These are phyloP conservation scores for Lentinula sp. DNA, from an alignment of 768 basidiomycete genomes.

Conservation along the genomic window DNA sequence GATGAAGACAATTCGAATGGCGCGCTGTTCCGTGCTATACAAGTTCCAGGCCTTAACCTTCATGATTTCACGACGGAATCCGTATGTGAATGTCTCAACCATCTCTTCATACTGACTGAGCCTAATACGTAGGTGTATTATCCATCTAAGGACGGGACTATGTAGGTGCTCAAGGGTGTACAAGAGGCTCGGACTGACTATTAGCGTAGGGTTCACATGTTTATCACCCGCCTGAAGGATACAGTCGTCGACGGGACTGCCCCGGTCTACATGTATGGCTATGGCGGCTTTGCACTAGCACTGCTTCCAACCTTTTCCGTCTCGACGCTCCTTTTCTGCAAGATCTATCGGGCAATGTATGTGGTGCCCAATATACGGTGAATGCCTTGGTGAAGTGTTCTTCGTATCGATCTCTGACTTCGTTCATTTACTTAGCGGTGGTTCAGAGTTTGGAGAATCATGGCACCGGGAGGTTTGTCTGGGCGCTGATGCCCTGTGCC, in stretches of 20 bases:
- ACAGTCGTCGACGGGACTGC: background rate
- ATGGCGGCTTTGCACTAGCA: slow-evolving; percentile 1
- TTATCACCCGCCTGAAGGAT: background rate
- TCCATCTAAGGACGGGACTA: slow-evolving; percentile 4
- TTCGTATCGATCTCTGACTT: background rate
- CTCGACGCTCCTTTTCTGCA: slow-evolving; percentile 2
- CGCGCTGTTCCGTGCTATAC: background rate
- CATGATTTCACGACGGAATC: background rate
- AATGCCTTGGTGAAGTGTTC: background rate
- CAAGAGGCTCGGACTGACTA: background rate
- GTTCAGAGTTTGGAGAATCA: slow-evolving; percentile 4
- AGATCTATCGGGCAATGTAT: slow-evolving; percentile 2
- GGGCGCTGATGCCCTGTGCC: background rate
- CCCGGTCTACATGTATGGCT: background rate
- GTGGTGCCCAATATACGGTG: slow-evolving; percentile 2
- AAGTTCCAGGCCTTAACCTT: background rate
- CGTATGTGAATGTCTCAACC: background rate
- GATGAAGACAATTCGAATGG: background rate
- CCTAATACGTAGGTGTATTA: background rate
- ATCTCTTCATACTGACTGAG: background rate
- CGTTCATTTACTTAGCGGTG: background rate
- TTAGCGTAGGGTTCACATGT: background rate
- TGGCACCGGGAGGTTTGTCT: background rate
- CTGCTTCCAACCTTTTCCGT: slow-evolving; percentile 1
- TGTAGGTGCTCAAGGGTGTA: background rate